Evolutionary conservation across 495 filamentous ascomycete genomes (phyloP), one percentile per base, ranked within the genome.

Genomic region (Lepraria neglecta): DNA sequence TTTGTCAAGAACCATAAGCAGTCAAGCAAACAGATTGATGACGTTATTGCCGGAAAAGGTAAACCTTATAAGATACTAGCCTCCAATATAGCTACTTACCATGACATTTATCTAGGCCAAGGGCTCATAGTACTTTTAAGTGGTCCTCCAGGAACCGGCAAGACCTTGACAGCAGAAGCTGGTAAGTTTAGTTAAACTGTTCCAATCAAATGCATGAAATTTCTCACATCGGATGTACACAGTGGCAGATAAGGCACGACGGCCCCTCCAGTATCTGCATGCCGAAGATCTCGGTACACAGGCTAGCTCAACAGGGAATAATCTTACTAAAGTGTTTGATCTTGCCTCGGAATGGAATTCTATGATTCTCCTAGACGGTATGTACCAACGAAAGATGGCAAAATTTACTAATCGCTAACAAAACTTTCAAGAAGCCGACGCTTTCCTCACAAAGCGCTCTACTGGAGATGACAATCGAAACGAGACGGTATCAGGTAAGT

Each of bases 1-100:
- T 76, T 76, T 61, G 73, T 75, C n/a, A 66, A 75, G 40, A 74
- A 68, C 52, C 73, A 76, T 19, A 43, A 60, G 31, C 31, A 45
- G 10, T 28, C 54, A 12, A 64, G 28, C 52, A 14, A 53, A 54
- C 43, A 46, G 58, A 53, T 33, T 35, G 62, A 72, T 42, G 69
- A 72, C 60, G 61, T 72, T 9, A 47, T 47, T 12, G 45, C 9
- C 4, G 45, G 19, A 24, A 47, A 47, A 47, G 45, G 45, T 47
- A 47, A 21, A 21, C 7, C 6, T 24, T 1, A 24, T 24, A 2
- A 24, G 24, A 24, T 24, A 24, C 24, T 24, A 2, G 24, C 24
- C 2, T 24, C 24, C 2, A 24, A 24, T 24, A 47, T 47, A 12
- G 9, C 3, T 24, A 11, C 19, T 9, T 24, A 4, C 67, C 68